A percentile compares a stretch with the other conserved stretches of the same genome.
Evolutionary conservation across 2,329 filamentous ascomycete species (phyloP).

Genomic region (Penicillium sp.): DNA sequence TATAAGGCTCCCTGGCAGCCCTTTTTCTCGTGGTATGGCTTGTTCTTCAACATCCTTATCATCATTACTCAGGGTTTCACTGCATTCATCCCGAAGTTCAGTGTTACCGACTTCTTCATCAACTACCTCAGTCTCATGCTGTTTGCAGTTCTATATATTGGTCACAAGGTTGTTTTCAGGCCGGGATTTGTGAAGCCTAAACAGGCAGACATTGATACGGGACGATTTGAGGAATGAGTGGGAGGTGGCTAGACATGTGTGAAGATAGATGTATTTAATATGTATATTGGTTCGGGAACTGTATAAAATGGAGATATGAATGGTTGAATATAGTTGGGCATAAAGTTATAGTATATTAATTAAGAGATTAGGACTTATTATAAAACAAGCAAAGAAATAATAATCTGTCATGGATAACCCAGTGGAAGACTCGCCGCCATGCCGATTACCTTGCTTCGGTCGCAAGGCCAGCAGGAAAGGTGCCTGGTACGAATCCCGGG

Average conservation of each 20-base stretch:
- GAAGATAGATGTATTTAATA: not conserved
- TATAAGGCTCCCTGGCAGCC: constrained; percentile 6
- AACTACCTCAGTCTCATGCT: constrained; percentile 5
- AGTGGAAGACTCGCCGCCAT: constrained; percentile 34
- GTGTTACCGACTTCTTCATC: constrained; percentile 4
- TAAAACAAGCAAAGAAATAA: not conserved
- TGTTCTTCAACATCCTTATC: constrained; percentile 5
- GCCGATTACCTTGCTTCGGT: constrained; percentile 33
- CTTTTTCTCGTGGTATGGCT: constrained; percentile 2
- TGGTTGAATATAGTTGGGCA: too few relatives aligned
- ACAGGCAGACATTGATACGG: constrained; percentile 1
- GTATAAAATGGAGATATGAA: not conserved
- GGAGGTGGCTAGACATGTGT: not conserved
- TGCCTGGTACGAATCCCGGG: constrained; percentile 50
- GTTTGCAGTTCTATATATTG: constrained; percentile 3
- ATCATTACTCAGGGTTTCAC: constrained; percentile 6
- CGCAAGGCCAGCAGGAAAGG: constrained; percentile 33
- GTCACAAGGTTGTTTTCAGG: constrained; percentile 1
- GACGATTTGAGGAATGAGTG: not conserved
- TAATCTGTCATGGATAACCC: constrained; percentile 38
- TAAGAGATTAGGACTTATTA: not conserved
- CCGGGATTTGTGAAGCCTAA: constrained; percentile 1
- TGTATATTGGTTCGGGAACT: not conserved
- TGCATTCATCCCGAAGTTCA: constrained; percentile 6
- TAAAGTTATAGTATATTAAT: too few relatives aligned